Base-by-base conservation (phyloP, 108 stramenopile genomes). In the Seminavis robusta region DNA sequence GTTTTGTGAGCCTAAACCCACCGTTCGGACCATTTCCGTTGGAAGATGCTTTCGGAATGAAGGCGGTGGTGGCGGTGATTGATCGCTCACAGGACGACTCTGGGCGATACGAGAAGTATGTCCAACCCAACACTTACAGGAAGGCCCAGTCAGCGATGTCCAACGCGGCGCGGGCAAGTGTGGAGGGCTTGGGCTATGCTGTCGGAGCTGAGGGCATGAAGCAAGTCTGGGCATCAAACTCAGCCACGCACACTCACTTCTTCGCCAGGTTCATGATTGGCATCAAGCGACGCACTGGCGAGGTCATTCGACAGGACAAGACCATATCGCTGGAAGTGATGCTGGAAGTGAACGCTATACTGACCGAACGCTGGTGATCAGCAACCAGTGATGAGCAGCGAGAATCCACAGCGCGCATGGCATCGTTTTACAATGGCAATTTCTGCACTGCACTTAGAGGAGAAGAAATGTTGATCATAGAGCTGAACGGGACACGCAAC, bases 11-110 rank as follows among this genome's bases (percentile, higher is more conserved):
- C n/a, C n/a, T n/a, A n/a, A n/a, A n/a, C n/a, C n/a, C n/a, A n/a
- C n/a, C n/a, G n/a, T n/a, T n/a, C n/a, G n/a, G n/a, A n/a, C 66
- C 72, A 21, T 58, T 58, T 20, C 71, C 71, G 2, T 3, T 56
- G 4, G 40, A 24, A 13, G 74, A 80, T 51, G 10, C 3, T 10
- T 40, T 54, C 0, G 70, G 70, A 4, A 72, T 75, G 66, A 46
- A 59, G 0, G 3, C 42, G 1, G 66, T 62, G n/a, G 61, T 69
- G 10, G 71, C 54, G 19, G 48, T 72, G 41, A 29, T 76, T 2
- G 10, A 33, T 5, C 34, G 41, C 7, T 69, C 71, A 0, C 16
- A 69, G 26, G 38, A 57, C 1, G 25, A 11, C 11, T n/a, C n/a
- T n/a, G 69, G 72, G 0, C 25, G 58, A 1, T 57, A 59, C 4